Evolutionary conservation across 345 rosid species (phyloP), one percentile per base, ranked within the genome.

Genomic region (Eucalyptus caleyi): DNA sequence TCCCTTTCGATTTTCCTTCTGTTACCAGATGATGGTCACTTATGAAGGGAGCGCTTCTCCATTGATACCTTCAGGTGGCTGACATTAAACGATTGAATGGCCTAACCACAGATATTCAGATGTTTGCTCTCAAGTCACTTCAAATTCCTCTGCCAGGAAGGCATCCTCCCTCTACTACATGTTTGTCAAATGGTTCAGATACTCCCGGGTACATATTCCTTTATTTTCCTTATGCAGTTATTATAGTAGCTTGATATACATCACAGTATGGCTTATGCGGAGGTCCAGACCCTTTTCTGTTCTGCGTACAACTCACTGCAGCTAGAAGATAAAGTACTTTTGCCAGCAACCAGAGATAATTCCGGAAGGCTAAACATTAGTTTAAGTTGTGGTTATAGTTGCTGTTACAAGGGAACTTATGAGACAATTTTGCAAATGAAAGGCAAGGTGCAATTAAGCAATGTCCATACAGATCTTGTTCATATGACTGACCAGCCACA

Each of bases 61-160:
- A 82, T 14, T 65, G 44, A 67, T 42, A 67, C 30, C 87, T 86
- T 82, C 92, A 97, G 99, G 98, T 96, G 87, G 94, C 98, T 59
- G 99, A 98, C 89, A 93, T 97, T 16, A 98, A 93, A 82, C 96
- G 93, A 95, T 90, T 95, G 89, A 97, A 97, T 92, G 97, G 98
- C 34, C 93, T 97, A 91, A 95, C 93, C 34, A 95, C 97, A 42
- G 97, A 97, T 93, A 96, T 93, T 93, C 99, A 97, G 91, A 97
- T 97, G 98, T 97, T 96, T 93, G 99, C 96, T 91, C 96, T 94
- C 62, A 93, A 94, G 91, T 87, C 95, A 42, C 93, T 97, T 80
- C 94, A 91, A 86, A 96, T 97, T 87, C 99, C 99, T 56, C 91
- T 94, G 60, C 99, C 99, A 21, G 99, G 98, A 81, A 94, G 98